Base-by-base conservation (phyloP, 768 basidiomycete species). In the Boletus patriciae region DNA sequence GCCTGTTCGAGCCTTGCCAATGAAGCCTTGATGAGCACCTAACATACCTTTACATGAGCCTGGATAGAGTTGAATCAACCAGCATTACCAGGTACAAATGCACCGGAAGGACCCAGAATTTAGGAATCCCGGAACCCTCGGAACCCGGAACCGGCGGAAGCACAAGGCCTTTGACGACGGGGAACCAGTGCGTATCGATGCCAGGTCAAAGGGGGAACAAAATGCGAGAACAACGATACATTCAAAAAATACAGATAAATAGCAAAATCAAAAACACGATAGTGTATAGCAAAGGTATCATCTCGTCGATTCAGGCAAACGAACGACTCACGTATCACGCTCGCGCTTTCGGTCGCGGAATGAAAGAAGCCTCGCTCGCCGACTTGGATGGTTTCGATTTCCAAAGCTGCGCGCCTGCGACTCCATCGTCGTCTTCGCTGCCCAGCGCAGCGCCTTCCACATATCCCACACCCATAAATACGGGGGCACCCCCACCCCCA, bases 401-500 rank as follows among this genome's bases (percentile, higher is more conserved):
- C 29, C 45, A 55, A 34, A 27, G 46, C 5, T 8, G 56, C 13
- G 23, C 21, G 16, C 23, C 29, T 2, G 4, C 6, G 21, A 31
- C n/a, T 42, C 8, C 42, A 7, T 31, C 43, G 27, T 65, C 65
- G 51, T 62, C 67, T 38, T 34, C 57, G 40, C 59, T 71, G 13
- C 64, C 69, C 9, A 70, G 66, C 18, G 75, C 72, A 1, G 70
- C 83, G n/a, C 81, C 86, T 43, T 80, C 78, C 6, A 87, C 80
- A 62, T 86, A 86, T 4, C 87, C 88, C 27, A 76, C 80, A 9
- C 84, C 86, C 83, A 90, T 85, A 55, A 84, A 83, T 12, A 92
- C 85, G 1, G 89, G 85, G 1, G 66, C 55, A 1, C 90, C 90
- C 23, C 85, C 88, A 11, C 80, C 88, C 1, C 90, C 90, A 13